Percentiles rank a stretch among this genome's conserved stretches.
phyloP scores from a whole-genome alignment of 192 early-diverging fungal genomes.

The Spinellus fusiger region DNA sequence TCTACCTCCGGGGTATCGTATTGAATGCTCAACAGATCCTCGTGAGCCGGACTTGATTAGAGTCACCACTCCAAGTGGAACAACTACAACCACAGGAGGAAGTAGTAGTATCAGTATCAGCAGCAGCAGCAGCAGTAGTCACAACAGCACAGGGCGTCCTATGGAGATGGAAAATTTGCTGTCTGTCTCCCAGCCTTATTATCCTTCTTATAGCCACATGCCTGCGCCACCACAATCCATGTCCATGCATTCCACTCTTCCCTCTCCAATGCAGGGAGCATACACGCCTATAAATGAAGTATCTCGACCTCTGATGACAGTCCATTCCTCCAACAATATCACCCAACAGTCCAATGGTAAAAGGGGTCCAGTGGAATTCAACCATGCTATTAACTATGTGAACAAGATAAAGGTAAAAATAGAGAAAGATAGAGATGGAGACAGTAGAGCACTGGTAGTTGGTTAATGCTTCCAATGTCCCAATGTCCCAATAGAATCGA shows the following conservation, averaged over 20 bases:
- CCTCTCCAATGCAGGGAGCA: no score
- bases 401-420: conserved; percentile 98
- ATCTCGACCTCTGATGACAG: background rate
- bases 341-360: background rate
- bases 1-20: conserved; percentile 91
- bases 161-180: background rate
- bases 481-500: conserved; percentile 56
- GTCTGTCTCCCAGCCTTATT: background rate
- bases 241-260: no score
- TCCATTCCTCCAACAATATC: background rate
- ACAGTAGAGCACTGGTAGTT: background rate
- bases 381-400: conserved; percentile 98
- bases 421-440: background rate
- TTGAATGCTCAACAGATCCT: conserved; percentile 82
- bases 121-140: conserved; percentile 5
- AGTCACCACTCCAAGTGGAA: conserved; percentile 85
- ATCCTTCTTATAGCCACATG: no score
- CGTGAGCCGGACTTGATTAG: conserved; percentile 65
- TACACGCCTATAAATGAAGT: no score
- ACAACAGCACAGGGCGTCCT: background rate
- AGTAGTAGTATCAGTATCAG: background rate
- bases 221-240: no score
- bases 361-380: conserved; percentile 87
- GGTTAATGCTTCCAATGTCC: conserved; percentile 16
- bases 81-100: conserved; percentile 42